Evolutionary conservation across 2,329 filamentous ascomycete genomes (phyloP), one percentile per base, ranked within the genome.

Genomic region (Penicillium sp.): DNA sequence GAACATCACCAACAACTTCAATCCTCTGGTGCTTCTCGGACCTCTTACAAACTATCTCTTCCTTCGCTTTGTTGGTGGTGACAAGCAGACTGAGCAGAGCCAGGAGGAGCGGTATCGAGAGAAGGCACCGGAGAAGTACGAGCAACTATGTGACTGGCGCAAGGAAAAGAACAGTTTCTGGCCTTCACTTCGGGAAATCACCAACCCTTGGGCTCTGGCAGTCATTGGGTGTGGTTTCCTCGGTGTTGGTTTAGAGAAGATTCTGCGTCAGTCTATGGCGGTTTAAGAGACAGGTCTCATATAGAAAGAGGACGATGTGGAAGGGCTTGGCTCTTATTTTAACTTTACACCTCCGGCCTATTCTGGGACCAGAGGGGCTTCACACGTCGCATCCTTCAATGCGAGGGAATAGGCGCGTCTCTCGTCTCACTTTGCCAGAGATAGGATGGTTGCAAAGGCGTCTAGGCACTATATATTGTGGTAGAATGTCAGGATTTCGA

Each of bases 111-210:
- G 79, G 4, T 83, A 83, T 57, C 70, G 70, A 18, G 69, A 70
- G 35, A 71, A 73, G 11, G 73, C 76, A 48, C 70, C 73, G 4
- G 61, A 70, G 40, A 83, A 83, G 62, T 73, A 76, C 43, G 66
- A 70, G 38, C 74, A 83, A 53, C 67, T 83, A 18, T 67, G 75
- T 57, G 61, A 73, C 46, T 83, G 77, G 68, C 70, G 72, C 43
- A 52, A 64, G 24, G 73, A 78, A 56, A 80, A 80, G 63, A 82
- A 84, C 56, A 76, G 77, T 35, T 80, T 83, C 64, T 84, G 80
- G 80, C 80, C 80, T 1, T 66, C 66, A 9, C 41, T 71, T 1
- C 61, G 67, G 28, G 77, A 82, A 62, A 46, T 77, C 6, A 63
- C 58, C 24, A 83, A 82, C 53, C 74, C 75, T 50, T 83, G 80